These are phyloP conservation scores for Kwoniella sp. DNA, from an alignment of 768 basidiomycete genomes.

Conservation along the genomic window DNA sequence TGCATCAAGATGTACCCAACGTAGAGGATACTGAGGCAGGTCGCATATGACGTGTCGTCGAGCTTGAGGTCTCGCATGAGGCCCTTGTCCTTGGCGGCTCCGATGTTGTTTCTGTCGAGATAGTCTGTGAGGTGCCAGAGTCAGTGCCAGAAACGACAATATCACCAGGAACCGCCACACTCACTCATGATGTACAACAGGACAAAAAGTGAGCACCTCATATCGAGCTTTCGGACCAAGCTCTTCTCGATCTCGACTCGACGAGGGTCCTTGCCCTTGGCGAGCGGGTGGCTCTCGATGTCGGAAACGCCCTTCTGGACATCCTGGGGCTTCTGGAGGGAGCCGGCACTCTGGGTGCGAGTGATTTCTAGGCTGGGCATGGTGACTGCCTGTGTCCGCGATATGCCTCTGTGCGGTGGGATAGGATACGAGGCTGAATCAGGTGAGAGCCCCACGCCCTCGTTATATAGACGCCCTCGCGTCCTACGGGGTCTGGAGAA, in stretches of 20 bases:
- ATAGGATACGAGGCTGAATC: too few relatives aligned
- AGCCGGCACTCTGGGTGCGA: constrained; percentile 1
- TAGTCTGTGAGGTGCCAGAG: constrained; percentile 20
- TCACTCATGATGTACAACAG: constrained; percentile 45
- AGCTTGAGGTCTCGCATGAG: constrained; percentile 42
- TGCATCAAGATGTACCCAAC: constrained; percentile 36
- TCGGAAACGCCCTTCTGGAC: neutral
- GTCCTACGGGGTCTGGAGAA: too few relatives aligned
- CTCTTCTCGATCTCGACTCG: constrained; percentile 13
- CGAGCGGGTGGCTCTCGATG: neutral
- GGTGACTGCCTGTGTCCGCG: neutral
- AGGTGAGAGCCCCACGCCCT: too few relatives aligned
- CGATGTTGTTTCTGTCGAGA: constrained; percentile 47
- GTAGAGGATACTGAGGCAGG: constrained; percentile 43
- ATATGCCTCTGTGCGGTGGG: too few relatives aligned
- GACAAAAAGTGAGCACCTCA: constrained; percentile 37
- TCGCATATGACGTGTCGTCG: constrained; percentile 39
- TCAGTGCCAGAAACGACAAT: neutral
- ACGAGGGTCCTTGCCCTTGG: constrained; percentile 7
- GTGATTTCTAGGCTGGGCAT: constrained; percentile 5
- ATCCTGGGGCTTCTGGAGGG: constrained; percentile 2
- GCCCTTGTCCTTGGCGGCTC: constrained; percentile 39
- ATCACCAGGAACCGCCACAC: neutral
- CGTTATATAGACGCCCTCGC: too few relatives aligned
- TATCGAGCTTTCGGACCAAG: constrained; percentile 43